These are phyloP conservation scores for Metarhizium rileyi DNA, from an alignment of 2,329 filamentous ascomycete genomes.

Conservation along the genomic window DNA sequence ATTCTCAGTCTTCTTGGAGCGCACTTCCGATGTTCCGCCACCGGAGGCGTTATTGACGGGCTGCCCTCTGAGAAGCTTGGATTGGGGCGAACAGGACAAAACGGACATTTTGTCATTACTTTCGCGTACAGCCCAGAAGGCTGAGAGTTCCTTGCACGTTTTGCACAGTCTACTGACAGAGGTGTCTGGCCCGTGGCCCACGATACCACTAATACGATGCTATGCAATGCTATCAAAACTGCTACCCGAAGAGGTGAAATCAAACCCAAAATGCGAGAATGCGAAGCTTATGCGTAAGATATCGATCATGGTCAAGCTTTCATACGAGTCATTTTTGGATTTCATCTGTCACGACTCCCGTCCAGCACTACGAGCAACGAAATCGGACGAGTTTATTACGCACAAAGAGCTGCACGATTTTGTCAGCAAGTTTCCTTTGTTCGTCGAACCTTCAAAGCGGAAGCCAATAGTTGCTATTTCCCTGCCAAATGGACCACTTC, in stretches of 20 bases:
- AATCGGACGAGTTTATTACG: constrained; percentile 18
- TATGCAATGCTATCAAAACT: constrained; percentile 25
- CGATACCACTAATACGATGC: constrained; percentile 21
- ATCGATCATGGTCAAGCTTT: constrained; percentile 16
- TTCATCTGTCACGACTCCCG: constrained; percentile 18
- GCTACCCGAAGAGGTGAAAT: constrained; percentile 25
- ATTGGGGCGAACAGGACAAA: constrained; percentile 8
- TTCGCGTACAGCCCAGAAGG: constrained; percentile 10
- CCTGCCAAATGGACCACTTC: constrained; percentile 41
- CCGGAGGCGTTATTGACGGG: constrained; percentile 11
- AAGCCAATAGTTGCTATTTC: constrained; percentile 40
- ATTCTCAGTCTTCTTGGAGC: constrained; percentile 9
- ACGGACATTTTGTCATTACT: constrained; percentile 14
- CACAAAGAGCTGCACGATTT: constrained; percentile 22
- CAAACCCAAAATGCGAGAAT: constrained; percentile 11
- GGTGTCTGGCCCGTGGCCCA: constrained; percentile 18
- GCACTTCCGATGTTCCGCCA: constrained; percentile 12
- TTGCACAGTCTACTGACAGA: constrained; percentile 16
- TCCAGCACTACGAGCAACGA: constrained; percentile 20
- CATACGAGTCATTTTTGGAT: constrained; percentile 29
- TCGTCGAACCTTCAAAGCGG: constrained; percentile 7
- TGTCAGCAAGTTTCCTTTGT: constrained; percentile 23
- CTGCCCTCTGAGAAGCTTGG: constrained; percentile 6
- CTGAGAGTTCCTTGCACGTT: constrained; percentile 16
- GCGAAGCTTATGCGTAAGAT: constrained; percentile 13